Evolutionary conservation across 1,284 basidiomycete species (phyloP).

Genomic region (Trametes hirsuta): DNA sequence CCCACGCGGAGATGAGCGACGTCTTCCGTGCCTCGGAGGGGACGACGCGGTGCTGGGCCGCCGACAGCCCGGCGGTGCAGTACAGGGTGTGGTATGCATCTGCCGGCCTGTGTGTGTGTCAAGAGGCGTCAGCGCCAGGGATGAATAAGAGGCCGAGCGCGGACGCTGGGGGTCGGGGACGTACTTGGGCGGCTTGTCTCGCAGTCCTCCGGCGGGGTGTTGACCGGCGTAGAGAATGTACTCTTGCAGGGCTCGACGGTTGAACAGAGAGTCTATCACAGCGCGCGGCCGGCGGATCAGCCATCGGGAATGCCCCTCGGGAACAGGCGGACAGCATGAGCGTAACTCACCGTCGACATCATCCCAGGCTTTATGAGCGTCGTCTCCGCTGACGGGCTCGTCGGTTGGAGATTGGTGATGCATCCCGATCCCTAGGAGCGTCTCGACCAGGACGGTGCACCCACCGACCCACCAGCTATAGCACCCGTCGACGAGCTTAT

Average conservation of each 20-base stretch:
- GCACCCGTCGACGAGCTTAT: slow-evolving; percentile 98
- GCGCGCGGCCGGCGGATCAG: background rate
- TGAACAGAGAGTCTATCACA: slow-evolving; percentile 52
- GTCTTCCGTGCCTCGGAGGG: slow-evolving; percentile 49
- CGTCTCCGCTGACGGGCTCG: slow-evolving; percentile 35
- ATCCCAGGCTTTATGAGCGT: slow-evolving; percentile 46
- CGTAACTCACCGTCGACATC: slow-evolving; percentile 62
- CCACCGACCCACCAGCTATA: slow-evolving; percentile 99
- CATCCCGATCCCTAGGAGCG: slow-evolving; percentile 42
- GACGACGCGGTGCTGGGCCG: slow-evolving; percentile 79
- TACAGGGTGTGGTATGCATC: slow-evolving; percentile 94
- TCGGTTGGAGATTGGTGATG: slow-evolving; percentile 28
- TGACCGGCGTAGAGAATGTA: slow-evolving; percentile 91
- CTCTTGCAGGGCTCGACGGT: slow-evolving; percentile 79
- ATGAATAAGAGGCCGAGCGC: slow-evolving; percentile 9
- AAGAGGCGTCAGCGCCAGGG: slow-evolving; percentile 1
- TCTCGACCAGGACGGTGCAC: slow-evolving; percentile 81
- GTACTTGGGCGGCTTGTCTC: slow-evolving; percentile 95
- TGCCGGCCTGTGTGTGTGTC: slow-evolving; percentile 50
- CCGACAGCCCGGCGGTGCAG: slow-evolving; percentile 86
- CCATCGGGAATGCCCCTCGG: background rate
- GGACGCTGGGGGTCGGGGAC: slow-evolving; percentile 4
- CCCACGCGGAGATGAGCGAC: slow-evolving; percentile 51
- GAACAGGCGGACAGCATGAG: background rate
- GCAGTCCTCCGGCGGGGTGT: slow-evolving; percentile 80